Percentiles rank a stretch among this genome's conserved stretches.
Conservation (phyloP, 2,329 filamentous ascomycete genomes). For the Hortaea werneckii region DNA sequence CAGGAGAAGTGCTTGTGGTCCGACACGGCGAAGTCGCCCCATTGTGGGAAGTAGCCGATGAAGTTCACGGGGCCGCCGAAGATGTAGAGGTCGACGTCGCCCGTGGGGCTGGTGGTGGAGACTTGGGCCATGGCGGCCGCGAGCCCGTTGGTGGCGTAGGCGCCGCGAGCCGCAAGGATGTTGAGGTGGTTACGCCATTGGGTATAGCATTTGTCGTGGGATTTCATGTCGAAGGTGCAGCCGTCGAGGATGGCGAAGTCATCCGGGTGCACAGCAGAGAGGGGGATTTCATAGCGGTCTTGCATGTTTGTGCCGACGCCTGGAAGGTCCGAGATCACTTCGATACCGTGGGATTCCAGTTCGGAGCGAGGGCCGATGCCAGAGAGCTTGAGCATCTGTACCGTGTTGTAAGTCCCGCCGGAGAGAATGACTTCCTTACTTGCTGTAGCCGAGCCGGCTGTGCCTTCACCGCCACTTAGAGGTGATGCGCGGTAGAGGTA, state of each 20-base stretch:
- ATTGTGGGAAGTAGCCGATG: constrained; percentile 30
- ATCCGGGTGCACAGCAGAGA: constrained; percentile 36
- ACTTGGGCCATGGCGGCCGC: constrained; percentile 39
- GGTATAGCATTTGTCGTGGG: constrained; percentile 33
- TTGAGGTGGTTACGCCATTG: constrained; percentile 31
- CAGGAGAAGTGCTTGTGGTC: constrained; percentile 34
- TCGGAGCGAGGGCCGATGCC: constrained; percentile 48
- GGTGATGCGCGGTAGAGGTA: constrained; percentile 32
- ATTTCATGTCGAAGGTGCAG: constrained; percentile 26
- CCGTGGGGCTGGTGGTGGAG: constrained; percentile 29
- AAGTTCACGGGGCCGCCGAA: constrained; percentile 47
- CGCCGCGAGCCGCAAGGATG: constrained; percentile 26
- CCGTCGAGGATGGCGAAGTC: constrained; percentile 2
- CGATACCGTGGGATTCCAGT: constrained; percentile 43
- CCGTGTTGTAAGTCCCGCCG: constrained; percentile 51
- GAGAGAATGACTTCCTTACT: constrained; percentile 38
- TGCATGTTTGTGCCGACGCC: constrained; percentile 55
- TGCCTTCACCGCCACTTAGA: constrained; percentile 24
- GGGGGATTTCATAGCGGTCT: constrained; percentile 49
- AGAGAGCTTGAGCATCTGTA: constrained; percentile 54
- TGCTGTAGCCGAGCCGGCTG: constrained; percentile 31
- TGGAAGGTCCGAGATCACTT: constrained; percentile 44
- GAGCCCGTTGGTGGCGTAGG: constrained; percentile 43
- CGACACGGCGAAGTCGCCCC: constrained; percentile 31
- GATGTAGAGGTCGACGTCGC: constrained; percentile 45